Base-by-base conservation (phyloP, 331 rosid species). In the Arachis monticola region DNA sequence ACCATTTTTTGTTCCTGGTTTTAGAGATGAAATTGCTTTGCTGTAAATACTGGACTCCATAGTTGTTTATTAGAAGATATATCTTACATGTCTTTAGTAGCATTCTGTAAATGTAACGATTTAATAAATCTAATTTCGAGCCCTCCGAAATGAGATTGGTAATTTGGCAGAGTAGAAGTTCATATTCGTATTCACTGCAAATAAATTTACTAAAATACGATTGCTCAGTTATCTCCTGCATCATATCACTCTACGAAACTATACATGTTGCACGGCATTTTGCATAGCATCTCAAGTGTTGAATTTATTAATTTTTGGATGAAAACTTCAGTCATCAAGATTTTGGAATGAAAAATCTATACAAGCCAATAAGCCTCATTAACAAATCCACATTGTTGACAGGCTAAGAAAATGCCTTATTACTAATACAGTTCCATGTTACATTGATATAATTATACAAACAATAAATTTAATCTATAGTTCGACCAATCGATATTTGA, bases 371-470 rank as follows among this genome's bases (percentile, higher is more conserved):
- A 57, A 38, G 70, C 60, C 22, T 69, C 13, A 11, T 52, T 52
- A 22, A 3, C 31, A 11, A 80, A 6, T 46, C 8, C 8, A 4
- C 8, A 51, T 10, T 51, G 48, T 10, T 10, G 13, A 17, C 22
- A 17, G 22, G 22, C 22, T 17, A 17, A 17, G 22, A 17, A 17
- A 17, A 69, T 57, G 74, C 83, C 70, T 76, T 64, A 70, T 57
- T 64, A 12, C 3, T 58, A 44, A n/a, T 63, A 72, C 13, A 80
- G 47, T 35, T 56, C n/a, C 60, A 56, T 51, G 46, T 72, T 56
- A 80, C 71, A 67, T 31, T 62, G 14, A 77, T 61, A 79, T 69
- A 48, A 22, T 52, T 59, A 51, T 79, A 60, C 81, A 75, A 52
- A 55, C 60, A 51, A 67, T 59, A 40, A 0, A 53, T 42, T 69